Evolutionary conservation across 352 stramenopile genomes (phyloP), one percentile per base, ranked within the genome.

Genomic region (Phytophthora tubulina): DNA sequence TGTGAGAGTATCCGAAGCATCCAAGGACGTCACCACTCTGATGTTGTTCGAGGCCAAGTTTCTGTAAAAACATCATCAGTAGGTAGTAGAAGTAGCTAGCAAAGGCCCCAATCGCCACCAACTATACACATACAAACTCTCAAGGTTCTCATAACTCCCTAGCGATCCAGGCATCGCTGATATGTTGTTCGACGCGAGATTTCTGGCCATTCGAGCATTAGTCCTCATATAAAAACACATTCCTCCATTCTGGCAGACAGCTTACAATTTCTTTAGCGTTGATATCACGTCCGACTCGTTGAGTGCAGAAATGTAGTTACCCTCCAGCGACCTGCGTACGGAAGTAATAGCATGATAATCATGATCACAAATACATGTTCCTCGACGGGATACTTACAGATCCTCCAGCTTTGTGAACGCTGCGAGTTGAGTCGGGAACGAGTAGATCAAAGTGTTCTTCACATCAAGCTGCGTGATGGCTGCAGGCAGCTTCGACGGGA

Each of bases 41-140:
- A 77, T 77, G 17, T 49, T 63, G 58, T 73, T 77, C 4, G 52
- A 77, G 13, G 42, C 64, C 33, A 73, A 63, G 21, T 72, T 73
- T 15, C 70, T 77, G 63, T 54, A 17, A 17, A 30, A 4, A 17
- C 13, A 11, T 27, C 30, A 32, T 60, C 53, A 48, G 30, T 55
- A 21, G 10, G 1, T 17, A 50, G 2, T 14, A 50, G 14, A 33
- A 46, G 21, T 21, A 21, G 21, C 21, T 21, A 21, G 21, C 21
- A 21, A 21, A 21, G 21, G 21, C 21, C 21, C 21, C 21, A 21
- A 21, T 21, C 21, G 21, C 21, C 21, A 21, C 21, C 21, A 39
- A 39, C 35, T 39, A 9, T 33, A 13, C 14, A 70, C 70, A 7
- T 74, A 77, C 70, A 77, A 35, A 13, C 32, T 58, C 44, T 53